phyloP scores from a whole-genome alignment of 768 basidiomycete species.

The Suillus hirtellus region DNA sequence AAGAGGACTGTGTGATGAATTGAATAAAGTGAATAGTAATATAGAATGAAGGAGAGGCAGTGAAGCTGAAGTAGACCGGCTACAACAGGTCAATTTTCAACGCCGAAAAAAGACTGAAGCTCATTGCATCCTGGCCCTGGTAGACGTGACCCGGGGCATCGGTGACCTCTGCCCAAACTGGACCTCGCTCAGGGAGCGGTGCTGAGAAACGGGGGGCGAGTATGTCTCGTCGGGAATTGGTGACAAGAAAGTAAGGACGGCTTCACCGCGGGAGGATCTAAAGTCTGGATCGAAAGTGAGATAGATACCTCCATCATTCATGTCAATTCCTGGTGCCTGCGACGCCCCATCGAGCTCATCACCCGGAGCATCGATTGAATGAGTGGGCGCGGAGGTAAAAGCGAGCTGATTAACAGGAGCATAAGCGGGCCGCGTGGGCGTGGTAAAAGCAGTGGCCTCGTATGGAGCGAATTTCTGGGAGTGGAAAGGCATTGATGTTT shows the following conservation, averaged over 20 bases:
- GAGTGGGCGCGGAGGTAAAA: neutral
- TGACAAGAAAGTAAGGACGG: slow-evolving; percentile 23
- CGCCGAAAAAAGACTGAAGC: slow-evolving; percentile 23
- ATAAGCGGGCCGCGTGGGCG: too few species aligned
- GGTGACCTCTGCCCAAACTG: slow-evolving; percentile 8
- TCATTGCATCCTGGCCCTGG: slow-evolving; percentile 19
- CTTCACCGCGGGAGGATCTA: slow-evolving; percentile 24
- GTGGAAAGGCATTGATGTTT: slow-evolving; percentile 14
- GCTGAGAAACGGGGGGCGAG: slow-evolving; percentile 20
- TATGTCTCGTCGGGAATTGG: slow-evolving; percentile 25
- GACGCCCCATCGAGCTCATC: neutral
- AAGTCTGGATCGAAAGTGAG: slow-evolving; percentile 29
- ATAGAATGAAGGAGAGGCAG: slow-evolving; percentile 8
- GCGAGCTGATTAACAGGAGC: too few species aligned
- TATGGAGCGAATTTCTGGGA: neutral
- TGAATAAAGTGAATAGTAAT: neutral
- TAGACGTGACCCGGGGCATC: neutral
- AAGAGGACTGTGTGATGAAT: neutral
- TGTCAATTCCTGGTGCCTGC: slow-evolving; percentile 12
- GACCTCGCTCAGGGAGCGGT: slow-evolving; percentile 23
- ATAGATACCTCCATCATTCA: slow-evolving; percentile 28
- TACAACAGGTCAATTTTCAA: slow-evolving; percentile 10
- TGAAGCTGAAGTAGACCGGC: neutral
- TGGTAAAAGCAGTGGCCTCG: too few species aligned
- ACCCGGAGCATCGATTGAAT: neutral